A percentile compares a stretch with the other conserved stretches of the same genome.
Evolutionary conservation across 73 alveolate genomes (phyloP).

Genomic region (Diophrys appendiculata): DNA sequence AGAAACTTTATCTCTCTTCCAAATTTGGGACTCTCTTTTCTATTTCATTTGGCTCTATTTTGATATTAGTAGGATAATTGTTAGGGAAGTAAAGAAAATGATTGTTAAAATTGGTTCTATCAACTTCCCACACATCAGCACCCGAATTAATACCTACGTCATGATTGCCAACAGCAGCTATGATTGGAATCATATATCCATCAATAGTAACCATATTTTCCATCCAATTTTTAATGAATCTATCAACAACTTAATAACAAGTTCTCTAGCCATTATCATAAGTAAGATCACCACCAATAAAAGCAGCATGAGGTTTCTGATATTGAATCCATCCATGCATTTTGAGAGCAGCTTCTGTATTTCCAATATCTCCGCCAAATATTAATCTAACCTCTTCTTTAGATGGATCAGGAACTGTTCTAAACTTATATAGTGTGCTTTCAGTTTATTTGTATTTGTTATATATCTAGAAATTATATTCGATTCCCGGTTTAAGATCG

Average conservation of each 20-base stretch:
- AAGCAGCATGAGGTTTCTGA: conserved; percentile 12
- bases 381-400: not conserved
- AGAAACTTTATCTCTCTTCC: conserved; percentile 15
- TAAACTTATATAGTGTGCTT: not conserved
- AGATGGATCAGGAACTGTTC: not conserved
- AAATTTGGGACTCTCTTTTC: conserved; percentile 9
- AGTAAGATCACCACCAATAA: conserved; percentile 38
- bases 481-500: not conserved
- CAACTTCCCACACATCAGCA: conserved; percentile 3
- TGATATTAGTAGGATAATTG: conserved; percentile 6
- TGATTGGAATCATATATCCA: conserved; percentile 9
- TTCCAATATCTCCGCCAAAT: conserved; percentile 6
- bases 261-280: conserved; percentile 11
- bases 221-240: not conserved
- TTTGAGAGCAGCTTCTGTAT: not conserved
- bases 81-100: conserved; percentile 13
- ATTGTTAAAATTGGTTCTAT: not conserved
- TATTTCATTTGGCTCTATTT: not conserved
- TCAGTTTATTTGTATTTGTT: not conserved
- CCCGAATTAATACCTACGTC: conserved; percentile 24
- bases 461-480: not conserved
- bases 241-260: conserved; percentile 20
- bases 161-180: conserved; percentile 24
- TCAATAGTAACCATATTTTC: not conserved
- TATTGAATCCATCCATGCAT: not conserved